Evolutionary conservation across 2,329 filamentous ascomycete species (phyloP).

Genomic region (Arthrobotrys musiformis): DNA sequence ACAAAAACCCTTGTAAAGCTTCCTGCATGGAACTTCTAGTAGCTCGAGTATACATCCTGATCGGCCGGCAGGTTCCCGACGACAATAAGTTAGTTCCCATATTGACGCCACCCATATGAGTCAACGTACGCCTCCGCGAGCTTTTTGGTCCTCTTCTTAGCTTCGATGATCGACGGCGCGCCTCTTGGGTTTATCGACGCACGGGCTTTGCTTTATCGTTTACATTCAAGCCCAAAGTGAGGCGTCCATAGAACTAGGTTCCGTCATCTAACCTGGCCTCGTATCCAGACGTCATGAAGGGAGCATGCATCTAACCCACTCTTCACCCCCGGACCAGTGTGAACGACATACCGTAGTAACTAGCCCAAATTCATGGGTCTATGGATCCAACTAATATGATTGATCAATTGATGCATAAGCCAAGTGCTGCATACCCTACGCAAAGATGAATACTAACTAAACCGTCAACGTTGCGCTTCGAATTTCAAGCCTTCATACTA

Average conservation of each 20-base stretch:
- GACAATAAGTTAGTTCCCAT: background rate
- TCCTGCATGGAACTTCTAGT: background rate
- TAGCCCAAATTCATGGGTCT: no score
- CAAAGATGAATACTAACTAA: no score
- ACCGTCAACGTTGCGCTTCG: no score
- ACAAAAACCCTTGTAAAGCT: background rate
- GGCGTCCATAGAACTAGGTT: no score
- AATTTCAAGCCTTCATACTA: no score
- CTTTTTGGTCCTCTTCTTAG: background rate
- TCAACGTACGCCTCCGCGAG: background rate
- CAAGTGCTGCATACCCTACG: no score
- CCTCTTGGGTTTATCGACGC: background rate
- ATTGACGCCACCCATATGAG: background rate
- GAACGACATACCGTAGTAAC: no score
- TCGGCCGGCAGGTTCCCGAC: slow-evolving; percentile 3
- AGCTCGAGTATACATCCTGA: background rate
- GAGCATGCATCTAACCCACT: no score
- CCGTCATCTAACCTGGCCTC: no score
- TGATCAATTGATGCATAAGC: no score
- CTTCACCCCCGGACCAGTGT: no score
- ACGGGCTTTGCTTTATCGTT: background rate
- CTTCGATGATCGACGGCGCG: background rate
- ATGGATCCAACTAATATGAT: no score
- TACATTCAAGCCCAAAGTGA: background rate
- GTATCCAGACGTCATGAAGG: background rate